Base-by-base conservation (phyloP, 2,329 filamentous ascomycete genomes). In the Dichotomopilus funicola region DNA sequence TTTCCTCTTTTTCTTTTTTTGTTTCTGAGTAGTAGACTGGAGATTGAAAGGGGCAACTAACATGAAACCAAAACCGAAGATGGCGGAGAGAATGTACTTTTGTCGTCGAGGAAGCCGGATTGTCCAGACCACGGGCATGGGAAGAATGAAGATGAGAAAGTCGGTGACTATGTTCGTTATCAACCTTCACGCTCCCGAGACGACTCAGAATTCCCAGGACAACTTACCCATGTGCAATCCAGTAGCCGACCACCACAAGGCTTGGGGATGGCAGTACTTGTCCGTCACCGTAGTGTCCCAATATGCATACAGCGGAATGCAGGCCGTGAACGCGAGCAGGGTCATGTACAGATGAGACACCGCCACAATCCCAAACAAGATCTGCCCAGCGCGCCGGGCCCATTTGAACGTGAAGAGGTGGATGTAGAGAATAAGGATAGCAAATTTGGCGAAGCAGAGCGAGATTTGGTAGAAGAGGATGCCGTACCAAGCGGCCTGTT, bases 121-220 rank as follows among this genome's bases (percentile, higher is more conserved):
- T 2, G 47, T 49, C 56, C 58, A 61, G 11, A 61, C 58, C 8
- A 60, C 51, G 6, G 58, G 53, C 68, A 78, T 65, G 4, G 76
- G 65, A 1, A 75, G 72, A 64, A 66, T 73, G 69, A 61, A 72
- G 44, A 73, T 71, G 44, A 75, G 72, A 5, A 78, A 65, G 38
- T 64, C 62, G 41, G 51, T 57, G 3, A 55, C 58, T 61, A 34
- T 52, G 11, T 12, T 13, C 1, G 5, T 31, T 6, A 12, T 52
- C 36, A 52, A 27, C 19, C 33, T 27, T 5, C 10, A 34, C 19
- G 7, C 7, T 19, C 10, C 19, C 31, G 33, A 33, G 13, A 9
- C 19, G 19, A 27, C 19, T 1, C 5, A 11, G 7, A 13, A 13
- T 13, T 3, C 1, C 1, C 33, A 3, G 6, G 2, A n/a, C 6